Base-by-base conservation (phyloP, 2,329 filamentous ascomycete genomes). In the Ophiostoma sp. region DNA sequence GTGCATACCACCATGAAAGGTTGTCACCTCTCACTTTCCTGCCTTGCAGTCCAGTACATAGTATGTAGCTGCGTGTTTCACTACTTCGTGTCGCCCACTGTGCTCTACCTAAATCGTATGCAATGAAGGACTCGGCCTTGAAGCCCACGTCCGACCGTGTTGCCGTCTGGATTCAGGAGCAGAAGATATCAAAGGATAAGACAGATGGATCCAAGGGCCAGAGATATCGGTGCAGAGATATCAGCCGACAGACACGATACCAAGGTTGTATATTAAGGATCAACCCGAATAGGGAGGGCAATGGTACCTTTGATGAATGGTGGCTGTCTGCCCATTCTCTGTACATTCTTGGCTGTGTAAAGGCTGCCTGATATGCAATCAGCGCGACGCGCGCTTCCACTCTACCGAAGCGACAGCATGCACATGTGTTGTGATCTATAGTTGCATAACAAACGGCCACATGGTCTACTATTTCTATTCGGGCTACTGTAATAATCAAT, bases 321-420 rank as follows among this genome's bases (percentile, higher is more conserved):
- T 57, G 7, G 10, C 23, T 57, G 52, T 57, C 52, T 27, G 52
- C 52, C 15, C 17, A n/a, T 48, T 48, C 17, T 11, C 39, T 41
- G 39, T 3, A 15, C 20, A 7, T 52, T 52, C n/a, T 57, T 57
- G 52, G 11, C 27, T 13, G 48, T 54, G 48, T 27, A 31, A 10
- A 41, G 39, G 39, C 15, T 41, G 39, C 39, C 13, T 41, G 15
- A 41, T 11, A 52, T 52, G 2, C 17, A 57, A 27, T n/a, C 10
- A 57, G 52, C 52, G 52, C 23, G 52, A 31, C 52, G 52, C 52
- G 52, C 52, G 52, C 52, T 27, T 57, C 52, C 52, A 20, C 44
- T 48, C 6, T 48, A 20, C 39, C 52, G 15, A 57, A 57, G 23
- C 52, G n/a, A 57, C 13, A 48, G 11, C 11, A 3, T 17, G 52